Base-by-base conservation (phyloP, 75 land plant species). In the Sequoiadendron giganteum region DNA sequence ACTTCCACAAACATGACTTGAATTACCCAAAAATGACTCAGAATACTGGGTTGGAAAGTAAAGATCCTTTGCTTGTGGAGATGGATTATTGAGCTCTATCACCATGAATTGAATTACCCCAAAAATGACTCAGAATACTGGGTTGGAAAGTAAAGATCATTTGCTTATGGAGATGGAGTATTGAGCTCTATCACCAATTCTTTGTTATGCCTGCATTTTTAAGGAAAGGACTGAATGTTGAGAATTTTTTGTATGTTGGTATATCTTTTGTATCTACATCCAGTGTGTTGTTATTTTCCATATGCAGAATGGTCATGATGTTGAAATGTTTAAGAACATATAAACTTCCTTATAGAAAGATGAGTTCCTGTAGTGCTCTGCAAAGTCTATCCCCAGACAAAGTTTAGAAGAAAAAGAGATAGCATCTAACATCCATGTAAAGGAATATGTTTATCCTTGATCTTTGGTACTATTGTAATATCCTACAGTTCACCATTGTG, bases 351-450 rank as follows among this genome's bases (percentile, higher is more conserved):
- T 90, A 84, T 86, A 88, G 48, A 95, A 88, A 55, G 92, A 1
- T 80, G 97, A 95, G 16, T 89, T 88, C 87, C 86, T 92, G 87
- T 93, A 97, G 85, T 91, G 73, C 47, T 94, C 92, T 32, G 97
- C 97, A 81, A 97, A 97, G 83, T 97, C 97, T 8, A 96, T 91
- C 1, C 88, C 91, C 25, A 94, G 90, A 11, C 88, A 84, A 42
- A 54, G 86, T 88, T 97, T 95, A 14, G 92, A 87, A 84, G 94
- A 90, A 65, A 85, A 32, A 28, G 99, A 96, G 88, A 94, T 97
- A 28, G 89, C 93, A 83, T 97, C 99, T 10, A 97, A 90, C 99
- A 97, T 97, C 99, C 97, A 97, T 77, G 99, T 93, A 39, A 95
- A 19, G 99, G 97, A 42, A 95, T 97, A 83, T 94, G 93, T n/a